Conservation (phyloP, 202 grass and related monocot genomes). For the Sporobolus alterniflorus region DNA sequence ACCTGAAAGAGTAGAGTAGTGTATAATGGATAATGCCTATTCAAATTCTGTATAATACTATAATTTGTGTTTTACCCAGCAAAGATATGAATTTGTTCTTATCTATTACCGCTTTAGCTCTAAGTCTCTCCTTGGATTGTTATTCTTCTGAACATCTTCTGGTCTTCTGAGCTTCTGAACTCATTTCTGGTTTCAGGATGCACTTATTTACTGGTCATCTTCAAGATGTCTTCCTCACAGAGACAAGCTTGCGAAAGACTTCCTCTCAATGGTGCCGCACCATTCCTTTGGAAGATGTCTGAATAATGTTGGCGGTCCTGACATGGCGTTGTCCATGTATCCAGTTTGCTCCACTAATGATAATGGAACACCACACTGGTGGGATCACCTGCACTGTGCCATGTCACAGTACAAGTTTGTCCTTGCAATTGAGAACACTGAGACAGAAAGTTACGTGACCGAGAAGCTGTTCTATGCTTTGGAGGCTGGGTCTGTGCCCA, state of each 20-base stretch:
- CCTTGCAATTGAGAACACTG: slow-evolving; percentile 96
- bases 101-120: background rate
- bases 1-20: slow-evolving; percentile 12
- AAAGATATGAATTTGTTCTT: slow-evolving; percentile 21
- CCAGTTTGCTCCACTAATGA: slow-evolving; percentile 62
- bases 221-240: slow-evolving; percentile 82
- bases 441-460: slow-evolving; percentile 86
- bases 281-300: slow-evolving; percentile 95
- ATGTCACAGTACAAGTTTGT: slow-evolving; percentile 99
- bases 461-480: slow-evolving; percentile 94
- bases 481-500: slow-evolving; percentile 90
- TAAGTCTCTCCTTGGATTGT: background rate
- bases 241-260: slow-evolving; percentile 68
- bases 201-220: slow-evolving; percentile 96
- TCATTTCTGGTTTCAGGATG: slow-evolving; percentile 61
- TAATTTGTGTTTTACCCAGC: slow-evolving; percentile 17
- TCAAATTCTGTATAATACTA: background rate
- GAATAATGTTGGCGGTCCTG: slow-evolving; percentile 86
- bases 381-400: slow-evolving; percentile 85
- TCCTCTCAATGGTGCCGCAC: slow-evolving; percentile 72
- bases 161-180: slow-evolving; percentile 15
- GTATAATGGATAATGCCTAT: too few relatives aligned
- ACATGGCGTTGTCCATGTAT: slow-evolving; percentile 78
- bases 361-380: slow-evolving; percentile 66
- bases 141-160: slow-evolving; percentile 24